These are phyloP conservation scores for Fusarium falciforme DNA, from an alignment of 2,329 filamentous ascomycete species.

Conservation along the genomic window DNA sequence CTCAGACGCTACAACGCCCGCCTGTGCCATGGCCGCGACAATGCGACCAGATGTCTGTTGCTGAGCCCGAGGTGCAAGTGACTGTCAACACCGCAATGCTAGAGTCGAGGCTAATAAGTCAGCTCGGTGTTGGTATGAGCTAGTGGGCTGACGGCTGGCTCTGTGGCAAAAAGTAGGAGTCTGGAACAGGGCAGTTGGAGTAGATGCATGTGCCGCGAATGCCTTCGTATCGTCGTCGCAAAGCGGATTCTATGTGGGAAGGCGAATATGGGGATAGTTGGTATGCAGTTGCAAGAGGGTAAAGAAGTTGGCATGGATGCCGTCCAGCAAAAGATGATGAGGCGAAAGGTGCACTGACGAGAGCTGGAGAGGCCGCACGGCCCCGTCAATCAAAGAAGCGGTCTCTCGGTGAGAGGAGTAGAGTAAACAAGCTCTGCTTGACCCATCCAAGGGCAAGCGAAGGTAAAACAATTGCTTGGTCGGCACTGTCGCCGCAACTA, in stretches of 20 bases:
- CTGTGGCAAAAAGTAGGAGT: conserved; percentile 22
- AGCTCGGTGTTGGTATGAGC: conserved; percentile 17
- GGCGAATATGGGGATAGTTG: conserved; percentile 18
- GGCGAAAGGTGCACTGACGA: conserved; percentile 31
- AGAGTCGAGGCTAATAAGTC: conserved; percentile 3
- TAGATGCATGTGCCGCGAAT: conserved; percentile 34
- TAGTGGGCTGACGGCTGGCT: conserved; percentile 17
- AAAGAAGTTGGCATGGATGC: conserved; percentile 23
- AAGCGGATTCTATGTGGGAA: conserved; percentile 11
- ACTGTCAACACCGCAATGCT: conserved; percentile 3
- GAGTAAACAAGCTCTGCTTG: conserved; percentile 27
- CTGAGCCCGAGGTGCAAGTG: conserved; percentile 15
- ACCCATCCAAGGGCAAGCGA: conserved; percentile 25
- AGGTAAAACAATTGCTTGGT: conserved; percentile 26
- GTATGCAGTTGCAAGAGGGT: conserved; percentile 29
- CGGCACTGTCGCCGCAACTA: conserved; percentile 30
- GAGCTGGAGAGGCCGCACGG: conserved; percentile 24
- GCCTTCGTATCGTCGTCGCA: conserved; percentile 28
- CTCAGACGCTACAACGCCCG: conserved; percentile 43
- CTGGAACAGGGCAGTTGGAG: conserved; percentile 20
- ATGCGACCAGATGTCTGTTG: conserved; percentile 24
- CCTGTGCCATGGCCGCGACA: conserved; percentile 48
- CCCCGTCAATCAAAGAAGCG: conserved; percentile 28
- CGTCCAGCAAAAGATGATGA: conserved; percentile 28
- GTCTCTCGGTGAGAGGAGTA: conserved; percentile 25